Evolutionary conservation across 1,284 basidiomycete species (phyloP), one percentile per base, ranked within the genome.

Genomic region (Uromyces viciae-fabae): DNA sequence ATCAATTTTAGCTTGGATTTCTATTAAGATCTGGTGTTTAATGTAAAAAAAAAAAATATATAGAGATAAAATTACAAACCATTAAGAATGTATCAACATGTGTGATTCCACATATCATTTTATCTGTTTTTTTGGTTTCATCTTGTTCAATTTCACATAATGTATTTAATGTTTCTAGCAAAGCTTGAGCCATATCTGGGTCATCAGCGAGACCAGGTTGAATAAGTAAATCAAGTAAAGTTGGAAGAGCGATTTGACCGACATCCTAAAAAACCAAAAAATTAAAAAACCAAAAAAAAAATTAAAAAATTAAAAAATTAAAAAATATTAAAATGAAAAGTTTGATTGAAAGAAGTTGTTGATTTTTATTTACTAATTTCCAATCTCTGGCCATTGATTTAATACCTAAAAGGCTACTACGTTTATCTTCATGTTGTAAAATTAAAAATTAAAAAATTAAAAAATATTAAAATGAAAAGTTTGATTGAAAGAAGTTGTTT

Each of bases 301-400:
- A 38, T 11, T 64, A 40, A n/a, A 49, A 84, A 80, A 0, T 84
- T 83, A 43, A 83, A 83, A 56, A 85, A n/a, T n/a, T n/a, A n/a
- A n/a, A n/a, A n/a, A n/a, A n/a, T n/a, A n/a, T n/a, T n/a, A n/a
- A n/a, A n/a, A n/a, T n/a, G n/a, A n/a, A n/a, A n/a, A n/a, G 84
- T 46, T 84, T 84, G 46, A 49, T 49, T 49, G 46, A 22, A 49
- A 11, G 11, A 49, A 11, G 11, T 22, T 49, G 11, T 22, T 49
- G 11, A 22, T 62, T 85, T 83, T 66, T 84, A 85, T 25, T 85
- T 38, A 87, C 86, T 82, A 90, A 89, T 85, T 93, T 95, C 88
- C 93, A 94, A 87, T 97, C 95, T 78, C 95, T 90, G 68, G 92
- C 89, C 71, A 98, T 90, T 19, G 95, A 95, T 86, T 98, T 98